Base-by-base conservation (phyloP, 2,329 filamentous ascomycete species). In the Aspergillus costaricaensis region DNA sequence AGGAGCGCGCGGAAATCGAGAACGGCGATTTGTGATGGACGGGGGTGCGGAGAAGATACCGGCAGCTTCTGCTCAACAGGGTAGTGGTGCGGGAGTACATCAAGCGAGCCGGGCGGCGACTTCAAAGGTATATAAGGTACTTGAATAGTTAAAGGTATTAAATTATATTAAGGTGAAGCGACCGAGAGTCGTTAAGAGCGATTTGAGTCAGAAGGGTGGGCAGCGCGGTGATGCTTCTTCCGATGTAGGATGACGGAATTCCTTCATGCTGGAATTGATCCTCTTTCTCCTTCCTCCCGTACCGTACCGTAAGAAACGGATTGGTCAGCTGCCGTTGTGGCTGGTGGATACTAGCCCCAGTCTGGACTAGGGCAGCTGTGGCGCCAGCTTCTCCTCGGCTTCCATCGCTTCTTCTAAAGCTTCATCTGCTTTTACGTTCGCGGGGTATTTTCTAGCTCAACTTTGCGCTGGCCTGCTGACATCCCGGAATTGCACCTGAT, bases 1-100 rank as follows among this genome's bases (percentile, higher is more conserved):
- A 71, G 9, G 72, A 71, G 62, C 74, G 72, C 39, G 72, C 68
- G 56, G 73, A 71, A 47, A 76, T 65, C 41, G 74, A 76, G 60
- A 74, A 76, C 47, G 72, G 67, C 36, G 57, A 58, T 56, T 67
- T 67, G 38, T 67, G 68, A 55, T 65, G 61, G 47, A 69, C 39
- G 58, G 63, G 63, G 50, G 72, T 64, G 65, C 70, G 73, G 66
- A 76, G 67, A 65, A 77, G 67, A 64, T 76, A 76, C 64, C 71
- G 74, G 67, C 70, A 76, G 71, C 72, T 73, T 75, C 75, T 75
- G 70, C 74, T 76, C 68, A 76, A 60, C 55, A 73, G 62, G 51
- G 71, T 69, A 56, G 68, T 68, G 57, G 69, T 65, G 70, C 74
- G 75, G 69, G 68, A 72, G 71, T 75, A 77, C 75, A 77, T 77